Percentiles rank a stretch among this genome's conserved stretches.
Conservation (phyloP, 805 yeast genomes). For the Candida boidinii region DNA sequence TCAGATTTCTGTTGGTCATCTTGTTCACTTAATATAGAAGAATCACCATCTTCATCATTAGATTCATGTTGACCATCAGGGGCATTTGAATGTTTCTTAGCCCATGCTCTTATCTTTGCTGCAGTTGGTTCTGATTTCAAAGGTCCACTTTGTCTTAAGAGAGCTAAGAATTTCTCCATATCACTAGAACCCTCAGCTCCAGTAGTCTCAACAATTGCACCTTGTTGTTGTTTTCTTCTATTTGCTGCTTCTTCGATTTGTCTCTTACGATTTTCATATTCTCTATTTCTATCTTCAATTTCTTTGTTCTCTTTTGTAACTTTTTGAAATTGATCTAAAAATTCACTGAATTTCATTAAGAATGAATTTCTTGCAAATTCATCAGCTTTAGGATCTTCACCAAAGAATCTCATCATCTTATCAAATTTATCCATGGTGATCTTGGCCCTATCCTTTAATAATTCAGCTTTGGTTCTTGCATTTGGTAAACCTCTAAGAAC, state of each 20-base stretch:
- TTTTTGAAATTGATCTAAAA: slow-evolving; percentile 68
- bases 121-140: slow-evolving; percentile 67
- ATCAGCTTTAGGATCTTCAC: slow-evolving; percentile 74
- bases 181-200: slow-evolving; percentile 30
- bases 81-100: slow-evolving; percentile 41
- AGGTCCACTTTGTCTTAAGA: slow-evolving; percentile 80
- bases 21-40: not conserved
- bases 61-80: slow-evolving; percentile 2
- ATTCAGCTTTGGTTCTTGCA: slow-evolving; percentile 63
- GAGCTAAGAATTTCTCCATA: slow-evolving; percentile 83
- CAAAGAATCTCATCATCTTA: slow-evolving; percentile 71
- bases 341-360: slow-evolving; percentile 71
- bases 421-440: slow-evolving; percentile 59
- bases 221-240: slow-evolving; percentile 20
- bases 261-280: slow-evolving; percentile 69
- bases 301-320: slow-evolving; percentile 74
- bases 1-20: not conserved
- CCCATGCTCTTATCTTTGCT: slow-evolving; percentile 73
- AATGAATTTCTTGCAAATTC: slow-evolving; percentile 57
- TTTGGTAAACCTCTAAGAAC: slow-evolving; percentile 62
- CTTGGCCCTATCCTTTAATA: slow-evolving; percentile 55
- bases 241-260: slow-evolving; percentile 34
- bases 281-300: slow-evolving; percentile 72
- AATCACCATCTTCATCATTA: not conserved
- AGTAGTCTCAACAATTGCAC: slow-evolving; percentile 32